phyloP scores from a whole-genome alignment of 371 early-diverging fungal genomes.

The Pancytospora philotis region DNA sequence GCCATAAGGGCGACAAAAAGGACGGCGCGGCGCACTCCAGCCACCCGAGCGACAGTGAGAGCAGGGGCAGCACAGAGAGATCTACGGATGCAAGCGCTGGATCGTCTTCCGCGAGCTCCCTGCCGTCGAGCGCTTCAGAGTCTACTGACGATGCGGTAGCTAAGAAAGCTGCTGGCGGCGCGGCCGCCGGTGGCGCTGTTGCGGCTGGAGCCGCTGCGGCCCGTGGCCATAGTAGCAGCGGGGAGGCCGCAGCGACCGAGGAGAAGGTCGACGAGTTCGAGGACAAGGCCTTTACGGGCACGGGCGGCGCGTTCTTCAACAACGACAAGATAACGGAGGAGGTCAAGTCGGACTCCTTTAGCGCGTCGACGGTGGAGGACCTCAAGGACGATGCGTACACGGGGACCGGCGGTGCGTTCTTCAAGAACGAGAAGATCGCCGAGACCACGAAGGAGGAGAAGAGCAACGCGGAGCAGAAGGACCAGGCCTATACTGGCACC shows the following conservation, averaged over 20 bases:
- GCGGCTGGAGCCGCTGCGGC: no score
- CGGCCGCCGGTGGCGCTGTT: no score
- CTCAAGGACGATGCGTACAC: not conserved
- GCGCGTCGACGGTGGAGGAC: not conserved
- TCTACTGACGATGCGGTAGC: no score
- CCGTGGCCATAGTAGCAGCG: not conserved
- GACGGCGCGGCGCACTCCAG: not conserved
- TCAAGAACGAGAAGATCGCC: not conserved
- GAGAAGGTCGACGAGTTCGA: not conserved
- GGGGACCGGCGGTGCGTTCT: not conserved
- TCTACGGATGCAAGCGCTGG: no score
- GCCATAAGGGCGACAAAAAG: not conserved
- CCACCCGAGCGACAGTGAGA: no score
- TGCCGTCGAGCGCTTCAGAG: no score
- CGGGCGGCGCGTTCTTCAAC: constrained; percentile 22
- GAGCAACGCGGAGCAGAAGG: not conserved
- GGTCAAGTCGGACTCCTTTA: constrained; percentile 1
- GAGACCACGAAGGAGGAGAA: not conserved
- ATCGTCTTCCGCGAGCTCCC: no score
- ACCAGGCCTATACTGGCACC: not conserved
- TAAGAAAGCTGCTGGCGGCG: no score
- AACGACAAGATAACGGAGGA: constrained; percentile 1
- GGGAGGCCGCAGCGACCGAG: not conserved
- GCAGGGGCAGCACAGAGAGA: no score
- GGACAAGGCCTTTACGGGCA: not conserved